These are phyloP conservation scores for Boletales sp. DNA, from an alignment of 768 basidiomycete species.

Conservation along the genomic window DNA sequence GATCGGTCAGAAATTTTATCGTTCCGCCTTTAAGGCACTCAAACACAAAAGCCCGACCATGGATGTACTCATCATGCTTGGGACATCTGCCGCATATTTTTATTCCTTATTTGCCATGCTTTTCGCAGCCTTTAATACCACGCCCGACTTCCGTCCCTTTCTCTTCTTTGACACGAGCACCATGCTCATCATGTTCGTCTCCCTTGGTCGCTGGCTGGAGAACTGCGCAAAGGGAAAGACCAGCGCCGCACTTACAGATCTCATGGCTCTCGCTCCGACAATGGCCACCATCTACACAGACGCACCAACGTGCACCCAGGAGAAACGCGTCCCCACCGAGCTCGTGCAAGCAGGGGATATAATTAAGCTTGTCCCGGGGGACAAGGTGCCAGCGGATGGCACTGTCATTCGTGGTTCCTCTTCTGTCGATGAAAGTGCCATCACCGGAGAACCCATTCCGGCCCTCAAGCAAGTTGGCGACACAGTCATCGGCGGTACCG, in stretches of 20 bases:
- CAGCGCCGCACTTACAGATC: constrained; percentile 91
- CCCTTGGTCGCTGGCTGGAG: constrained; percentile 91
- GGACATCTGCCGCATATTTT: constrained; percentile 89
- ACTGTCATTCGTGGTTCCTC: constrained; percentile 83
- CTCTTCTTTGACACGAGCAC: constrained; percentile 99
- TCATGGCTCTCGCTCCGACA: constrained; percentile 92
- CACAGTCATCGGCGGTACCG: constrained; percentile 90
- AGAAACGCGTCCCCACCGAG: constrained; percentile 91
- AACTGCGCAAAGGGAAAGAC: constrained; percentile 97
- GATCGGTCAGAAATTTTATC: constrained; percentile 85
- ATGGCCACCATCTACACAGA: constrained; percentile 97
- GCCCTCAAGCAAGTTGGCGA: constrained; percentile 83
- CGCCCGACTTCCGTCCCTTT: constrained; percentile 71
- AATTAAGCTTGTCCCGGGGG: constrained; percentile 92
- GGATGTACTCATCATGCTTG: constrained; percentile 96
- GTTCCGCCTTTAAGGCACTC: constrained; percentile 85
- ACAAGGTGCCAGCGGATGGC: constrained; percentile 95
- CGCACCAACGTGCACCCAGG: constrained; percentile 69
- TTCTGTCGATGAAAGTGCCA: constrained; percentile 91
- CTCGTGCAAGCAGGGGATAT: constrained; percentile 92
- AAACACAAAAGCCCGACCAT: constrained; percentile 90
- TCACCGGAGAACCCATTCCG: constrained; percentile 92
- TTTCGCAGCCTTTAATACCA: constrained; percentile 57
- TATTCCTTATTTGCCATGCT: constrained; percentile 80
- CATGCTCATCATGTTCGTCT: constrained; percentile 97